Percentiles rank a stretch among this genome's conserved stretches.
Evolutionary conservation across 495 filamentous ascomycete species (phyloP).

Genomic region (Podospora appendiculata): DNA sequence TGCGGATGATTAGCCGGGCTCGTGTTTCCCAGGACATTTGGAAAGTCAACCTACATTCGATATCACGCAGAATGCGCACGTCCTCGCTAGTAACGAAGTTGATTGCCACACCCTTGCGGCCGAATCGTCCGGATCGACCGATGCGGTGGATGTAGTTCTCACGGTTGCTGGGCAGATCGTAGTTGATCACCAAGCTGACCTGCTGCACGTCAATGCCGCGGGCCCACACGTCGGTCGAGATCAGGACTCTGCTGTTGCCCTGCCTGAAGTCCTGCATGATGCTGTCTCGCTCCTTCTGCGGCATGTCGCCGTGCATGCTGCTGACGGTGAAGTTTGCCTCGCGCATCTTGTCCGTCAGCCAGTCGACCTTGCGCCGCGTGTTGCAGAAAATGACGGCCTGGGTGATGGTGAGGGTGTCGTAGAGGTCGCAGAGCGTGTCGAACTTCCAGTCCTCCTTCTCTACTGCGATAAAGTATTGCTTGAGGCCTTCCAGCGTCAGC

Average conservation of each 20-base stretch:
- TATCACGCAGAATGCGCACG: constrained; percentile 98
- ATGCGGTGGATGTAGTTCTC: constrained; percentile 99
- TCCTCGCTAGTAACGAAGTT: constrained; percentile 99
- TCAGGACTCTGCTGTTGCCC: constrained; percentile 93
- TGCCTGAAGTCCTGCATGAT: constrained; percentile 99
- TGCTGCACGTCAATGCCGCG: constrained; percentile 99
- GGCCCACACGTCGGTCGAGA: constrained; percentile 93
- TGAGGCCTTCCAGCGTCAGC: constrained; percentile 97
- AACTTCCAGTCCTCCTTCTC: constrained; percentile 99
- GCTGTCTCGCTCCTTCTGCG: constrained; percentile 90
- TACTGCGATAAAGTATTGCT: constrained; percentile 99
- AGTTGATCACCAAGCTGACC: constrained; percentile 99
- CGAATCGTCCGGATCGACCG: constrained; percentile 97
- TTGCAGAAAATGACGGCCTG: constrained; percentile 99
- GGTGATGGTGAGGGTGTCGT: constrained; percentile 98
- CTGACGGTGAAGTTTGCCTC: constrained; percentile 98
- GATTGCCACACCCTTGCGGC: constrained; percentile 99
- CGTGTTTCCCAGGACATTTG: neutral
- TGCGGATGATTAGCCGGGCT: constrained; percentile 15
- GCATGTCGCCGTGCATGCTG: constrained; percentile 99
- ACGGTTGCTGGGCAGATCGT: constrained; percentile 95
- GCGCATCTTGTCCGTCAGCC: constrained; percentile 98
- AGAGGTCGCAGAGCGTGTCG: constrained; percentile 95
- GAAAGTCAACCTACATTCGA: constrained; percentile 50
- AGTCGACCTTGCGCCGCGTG: constrained; percentile 99